Percentiles rank a stretch among this genome's conserved stretches.
Evolutionary conservation across 1,139 yeast genomes (phyloP).

Genomic region (Suzukiozyma palmioleophila): DNA sequence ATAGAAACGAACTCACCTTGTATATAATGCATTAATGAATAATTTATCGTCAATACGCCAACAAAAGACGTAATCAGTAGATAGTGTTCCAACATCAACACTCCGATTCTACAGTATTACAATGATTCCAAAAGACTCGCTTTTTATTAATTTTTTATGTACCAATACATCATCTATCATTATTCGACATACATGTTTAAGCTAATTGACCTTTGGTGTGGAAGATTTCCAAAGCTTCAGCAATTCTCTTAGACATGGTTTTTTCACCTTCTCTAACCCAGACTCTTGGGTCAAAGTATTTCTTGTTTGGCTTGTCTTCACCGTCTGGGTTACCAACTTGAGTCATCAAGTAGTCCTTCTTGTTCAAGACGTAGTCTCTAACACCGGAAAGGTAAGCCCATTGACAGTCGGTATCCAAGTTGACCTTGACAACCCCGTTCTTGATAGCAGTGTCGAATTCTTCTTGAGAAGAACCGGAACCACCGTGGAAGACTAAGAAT

Average conservation of each 20-base stretch:
- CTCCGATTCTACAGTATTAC: no score
- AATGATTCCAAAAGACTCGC: no score
- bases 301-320: constrained; percentile 97
- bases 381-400: constrained; percentile 95
- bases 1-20: not conserved
- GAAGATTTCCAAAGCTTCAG: constrained; percentile 83
- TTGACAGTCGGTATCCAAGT: constrained; percentile 98
- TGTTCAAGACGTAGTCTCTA: constrained; percentile 92
- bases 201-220: constrained; percentile 62
- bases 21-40: not conserved
- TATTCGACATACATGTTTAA: not conserved
- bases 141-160: constrained; percentile 1
- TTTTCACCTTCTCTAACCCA: constrained; percentile 99
- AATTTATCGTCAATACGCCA: no score
- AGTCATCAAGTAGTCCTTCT: constrained; percentile 87
- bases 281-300: constrained; percentile 99
- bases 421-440: constrained; percentile 97
- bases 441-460: constrained; percentile 90
- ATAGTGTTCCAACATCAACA: no score
- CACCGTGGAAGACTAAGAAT: constrained; percentile 99
- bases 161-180: constrained; percentile 3
- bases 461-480: constrained; percentile 92
- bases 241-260: constrained; percentile 88
- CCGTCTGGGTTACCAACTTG: constrained; percentile 99
- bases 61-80: no score